Evolutionary conservation across 108 stramenopile species (phyloP), one percentile per base, ranked within the genome.

Genomic region (Cyclotella atomus): DNA sequence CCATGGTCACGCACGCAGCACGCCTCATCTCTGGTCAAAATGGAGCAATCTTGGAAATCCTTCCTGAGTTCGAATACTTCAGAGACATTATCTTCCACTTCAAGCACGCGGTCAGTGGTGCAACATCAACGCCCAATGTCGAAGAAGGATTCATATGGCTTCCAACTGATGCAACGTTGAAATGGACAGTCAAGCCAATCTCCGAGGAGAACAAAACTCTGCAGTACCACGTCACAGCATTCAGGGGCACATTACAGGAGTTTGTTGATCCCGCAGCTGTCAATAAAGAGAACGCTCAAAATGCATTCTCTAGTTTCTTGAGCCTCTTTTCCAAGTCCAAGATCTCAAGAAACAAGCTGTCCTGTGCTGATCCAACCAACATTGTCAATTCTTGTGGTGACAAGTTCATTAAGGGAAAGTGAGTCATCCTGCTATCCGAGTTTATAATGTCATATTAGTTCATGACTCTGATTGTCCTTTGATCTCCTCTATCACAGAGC

Each of bases 71-170:
- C 52, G 99, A 93, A 50, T 97, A 95, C 74, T 98, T 99, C 47
- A 84, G 99, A 29, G 99, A 99, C 70, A 97, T 99, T 65, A 95
- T 98, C 16, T 99, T 97, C 66, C 92, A 97, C 62, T 97, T 99
- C 86, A 98, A 98, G 73, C 91, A 91, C 60, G 81, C 93, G 30
- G 90, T 93, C 3, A 87, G 87, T 38, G 93, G 93, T 20, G 88
- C 85, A 52, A 54, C 88, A n/a, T 83, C 83, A n/a, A 85, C 93
- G 3, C 83, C 91, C 7, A 64, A 91, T 55, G 81, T 75, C n/a
- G 77, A 85, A 46, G 86, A 92, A 24, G 82, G 72, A 32, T 81
- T 85, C 57, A 79, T 86, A 23, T 95, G 94, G 94, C 50, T 91
- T 17, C 89, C 95, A 23, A 78, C 91, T 16, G 88, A 96, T 76